Evolutionary conservation across 2,329 filamentous ascomycete species (phyloP), one percentile per base, ranked within the genome.

Genomic region (Graphilbum sp.): DNA sequence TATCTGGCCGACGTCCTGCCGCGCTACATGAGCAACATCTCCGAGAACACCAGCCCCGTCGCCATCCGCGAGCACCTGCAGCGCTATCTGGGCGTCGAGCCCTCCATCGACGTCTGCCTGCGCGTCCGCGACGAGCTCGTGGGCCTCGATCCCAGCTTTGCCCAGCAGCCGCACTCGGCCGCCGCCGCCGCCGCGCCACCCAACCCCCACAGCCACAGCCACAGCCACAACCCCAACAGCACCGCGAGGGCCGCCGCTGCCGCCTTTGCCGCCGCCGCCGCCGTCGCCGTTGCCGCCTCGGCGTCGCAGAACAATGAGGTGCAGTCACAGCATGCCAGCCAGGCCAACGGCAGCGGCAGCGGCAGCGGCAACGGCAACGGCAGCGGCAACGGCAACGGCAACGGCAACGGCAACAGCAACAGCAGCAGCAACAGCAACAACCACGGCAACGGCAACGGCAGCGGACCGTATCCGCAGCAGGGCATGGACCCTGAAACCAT

Each of bases 1-100:
- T 78, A 77, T 51, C 59, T 78, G 3, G 62, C 70, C 49, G 72
- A 77, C 42, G 67, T 67, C 38, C 60, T 78, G 6, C 69, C 70
- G 15, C 63, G 70, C 38, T 64, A 75, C 50, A 72, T 77, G 64
- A 62, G 55, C 30, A n/a, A 18, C 43, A 62, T 78, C 43, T 62
- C 61, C 10, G 51, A 67, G 21, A 70, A 75, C 43, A 75, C 70
- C 2, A 73, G 67, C 37, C 72, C 72, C 1, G 62, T 67, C 31
- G 66, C 69, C 34, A 74, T 78, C 40, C 62, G 65, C 32, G 73
- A 78, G 40, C 61, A 67, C 37, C 57, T 77, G 29, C 54, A 71
- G 33, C 65, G 69, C 35, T 60, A 66, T 12, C 58, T 75, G 19
- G 69, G 69, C 37, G 62, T 74, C 27, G 69, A 74, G 38, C 56